These are phyloP conservation scores for Withania somnifera DNA, from an alignment of 305 asterid species.

Conservation along the genomic window DNA sequence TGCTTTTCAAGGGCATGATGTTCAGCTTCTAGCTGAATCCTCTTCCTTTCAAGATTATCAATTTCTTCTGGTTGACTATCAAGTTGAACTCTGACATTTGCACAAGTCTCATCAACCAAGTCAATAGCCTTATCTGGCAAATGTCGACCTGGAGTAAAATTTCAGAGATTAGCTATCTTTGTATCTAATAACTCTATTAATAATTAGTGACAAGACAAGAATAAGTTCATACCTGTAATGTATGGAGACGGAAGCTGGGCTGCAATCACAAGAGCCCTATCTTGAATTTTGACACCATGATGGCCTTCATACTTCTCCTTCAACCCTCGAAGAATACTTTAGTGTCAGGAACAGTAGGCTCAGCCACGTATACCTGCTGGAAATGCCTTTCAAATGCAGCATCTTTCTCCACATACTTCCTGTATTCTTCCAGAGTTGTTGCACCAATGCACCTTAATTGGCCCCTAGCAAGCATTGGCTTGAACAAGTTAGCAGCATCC, in stretches of 20 bases:
- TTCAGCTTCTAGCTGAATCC: conserved; percentile 80
- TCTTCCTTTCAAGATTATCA: conserved; percentile 73
- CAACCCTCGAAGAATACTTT: conserved; percentile 65
- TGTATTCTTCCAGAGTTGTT: conserved; percentile 63
- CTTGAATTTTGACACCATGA: conserved; percentile 85
- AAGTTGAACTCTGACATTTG: conserved; percentile 79
- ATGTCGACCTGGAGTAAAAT: conserved; percentile 43
- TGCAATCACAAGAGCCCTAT: conserved; percentile 75
- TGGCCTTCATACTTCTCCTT: conserved; percentile 91
- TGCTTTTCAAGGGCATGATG: conserved; percentile 92
- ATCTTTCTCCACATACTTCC: conserved; percentile 87
- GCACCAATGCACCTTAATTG: conserved; percentile 82
- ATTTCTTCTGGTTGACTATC: conserved; percentile 94
- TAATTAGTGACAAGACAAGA: background rate
- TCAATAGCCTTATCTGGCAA: conserved; percentile 90
- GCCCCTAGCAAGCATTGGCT: conserved; percentile 90
- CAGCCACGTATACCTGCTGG: conserved; percentile 85
- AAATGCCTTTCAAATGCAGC: conserved; percentile 91
- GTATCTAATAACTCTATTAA: background rate
- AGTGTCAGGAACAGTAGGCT: conserved; percentile 70
- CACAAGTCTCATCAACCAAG: conserved; percentile 86
- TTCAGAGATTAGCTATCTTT: background rate
- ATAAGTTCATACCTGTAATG: conserved; percentile 41
- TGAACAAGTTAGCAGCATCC: conserved; percentile 83
- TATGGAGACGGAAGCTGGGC: conserved; percentile 76